phyloP scores from a whole-genome alignment of 2,329 filamentous ascomycete species.

The Aspergillus floridensis region DNA sequence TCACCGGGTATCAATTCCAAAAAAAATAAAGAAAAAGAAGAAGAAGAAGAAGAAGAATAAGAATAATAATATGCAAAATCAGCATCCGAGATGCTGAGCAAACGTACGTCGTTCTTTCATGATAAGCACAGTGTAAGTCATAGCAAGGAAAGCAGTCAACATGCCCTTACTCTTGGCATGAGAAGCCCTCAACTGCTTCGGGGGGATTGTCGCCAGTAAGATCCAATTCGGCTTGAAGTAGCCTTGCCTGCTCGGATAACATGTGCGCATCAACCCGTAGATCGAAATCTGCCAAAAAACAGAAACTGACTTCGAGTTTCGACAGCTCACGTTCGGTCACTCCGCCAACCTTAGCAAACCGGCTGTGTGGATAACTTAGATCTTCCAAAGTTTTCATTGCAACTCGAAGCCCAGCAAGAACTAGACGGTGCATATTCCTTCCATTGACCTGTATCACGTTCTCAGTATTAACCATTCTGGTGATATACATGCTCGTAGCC shows the following conservation, averaged over 20 bases:
- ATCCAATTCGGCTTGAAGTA: slow-evolving; percentile 25
- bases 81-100: neutral
- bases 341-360: slow-evolving; percentile 83
- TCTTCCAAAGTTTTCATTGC: slow-evolving; percentile 97
- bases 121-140: neutral
- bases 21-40: neutral
- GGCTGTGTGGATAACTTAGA: slow-evolving; percentile 77
- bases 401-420: slow-evolving; percentile 79
- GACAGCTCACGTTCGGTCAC: slow-evolving; percentile 79
- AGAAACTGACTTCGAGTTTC: slow-evolving; percentile 83
- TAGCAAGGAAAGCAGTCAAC: neutral
- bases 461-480: slow-evolving; percentile 74
- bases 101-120: too few species aligned
- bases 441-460: slow-evolving; percentile 75
- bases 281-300: slow-evolving; percentile 82
- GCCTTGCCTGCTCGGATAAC: slow-evolving; percentile 52
- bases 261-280: slow-evolving; percentile 62
- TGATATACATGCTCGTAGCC: slow-evolving; percentile 82
- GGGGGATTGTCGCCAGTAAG: neutral
- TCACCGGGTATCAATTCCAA: neutral
- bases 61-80: neutral
- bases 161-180: neutral
- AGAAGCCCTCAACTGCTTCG: neutral
- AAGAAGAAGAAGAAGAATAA: too few species aligned
- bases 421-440: slow-evolving; percentile 80